Base-by-base conservation (phyloP, 2,329 filamentous ascomycete genomes). In the Tolypocladium cylindrosporum region DNA sequence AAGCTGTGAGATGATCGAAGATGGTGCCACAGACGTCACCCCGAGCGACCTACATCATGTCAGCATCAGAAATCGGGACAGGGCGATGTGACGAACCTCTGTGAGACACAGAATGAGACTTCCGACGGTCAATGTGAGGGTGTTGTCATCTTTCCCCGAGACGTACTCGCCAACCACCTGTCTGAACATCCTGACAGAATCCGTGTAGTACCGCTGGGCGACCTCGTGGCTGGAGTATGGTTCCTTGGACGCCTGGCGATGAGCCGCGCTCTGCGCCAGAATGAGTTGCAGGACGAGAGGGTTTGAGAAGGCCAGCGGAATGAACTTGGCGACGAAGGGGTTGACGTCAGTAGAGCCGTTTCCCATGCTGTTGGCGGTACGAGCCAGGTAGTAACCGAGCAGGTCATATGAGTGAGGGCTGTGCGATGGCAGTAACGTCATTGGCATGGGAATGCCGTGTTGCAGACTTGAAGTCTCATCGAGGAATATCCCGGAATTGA, bases 331-430 rank as follows among this genome's bases (percentile, higher is more conserved):
- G 21, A 78, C 65, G 55, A 78, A 77, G 0, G 76, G 77, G 50
- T 79, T 79, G 48, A 75, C 66, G 1, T 72, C 69, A 0, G 76
- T 77, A 1, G 76, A 75, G 0, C 75, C 76, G 57, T 79, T 79
- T 39, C 74, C 75, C 75, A 79, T 78, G 55, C 74, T 77, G 50
- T 73, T 72, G 19, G 75, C 72, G 0, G 76, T 79, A 1, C 73
- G 74, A 1, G 68, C 64, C 7, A 78, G 61, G 60, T 79, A 79
- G 63, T 78, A 77, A 57, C 72, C 74, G 11, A 79, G 68, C 6
- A 79, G 68, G 53, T 77, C 75, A 67, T 73, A 73, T 58, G 67
- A 78, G 65, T 68, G 73, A 24, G 66, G 68, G 1, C 65, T 64
- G 37, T 68, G 65, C 4, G 68, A 63, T 3, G 69, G 66, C 11